These are phyloP conservation scores for Salix koriyanagi DNA, from an alignment of 345 rosid genomes.

Conservation along the genomic window DNA sequence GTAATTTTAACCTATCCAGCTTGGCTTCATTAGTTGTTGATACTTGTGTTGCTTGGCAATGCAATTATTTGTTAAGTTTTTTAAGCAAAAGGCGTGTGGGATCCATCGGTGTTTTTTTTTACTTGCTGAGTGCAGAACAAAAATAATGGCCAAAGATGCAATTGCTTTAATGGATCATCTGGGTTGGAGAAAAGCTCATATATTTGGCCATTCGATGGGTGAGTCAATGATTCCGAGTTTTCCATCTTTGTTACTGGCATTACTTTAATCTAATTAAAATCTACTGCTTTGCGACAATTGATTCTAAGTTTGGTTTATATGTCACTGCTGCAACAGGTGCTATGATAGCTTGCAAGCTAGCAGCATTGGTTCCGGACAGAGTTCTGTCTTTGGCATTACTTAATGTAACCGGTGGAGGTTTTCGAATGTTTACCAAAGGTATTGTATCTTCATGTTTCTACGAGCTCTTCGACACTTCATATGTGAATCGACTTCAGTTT, in stretches of 20 bases:
- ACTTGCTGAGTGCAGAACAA: conserved; percentile 53
- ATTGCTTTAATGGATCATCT: conserved; percentile 78
- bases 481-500: not conserved
- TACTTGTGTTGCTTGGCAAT: not conserved
- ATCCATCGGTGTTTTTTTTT: not conserved
- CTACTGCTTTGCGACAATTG: not conserved
- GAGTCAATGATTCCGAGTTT: conserved; percentile 10
- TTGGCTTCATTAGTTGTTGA: not conserved
- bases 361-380: conserved; percentile 79
- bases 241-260: not conserved
- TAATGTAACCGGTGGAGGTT: conserved; percentile 98
- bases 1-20: not conserved
- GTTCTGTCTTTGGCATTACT: conserved; percentile 80
- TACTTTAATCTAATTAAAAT: not conserved
- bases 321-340: conserved; percentile 52
- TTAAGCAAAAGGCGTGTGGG: not conserved
- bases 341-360: conserved; percentile 93
- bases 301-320: not conserved
- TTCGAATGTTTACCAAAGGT: conserved; percentile 92
- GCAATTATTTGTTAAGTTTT: not conserved
- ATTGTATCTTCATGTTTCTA: conserved; percentile 9
- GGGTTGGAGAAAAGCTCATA: conserved; percentile 81
- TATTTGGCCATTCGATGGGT: conserved; percentile 98
- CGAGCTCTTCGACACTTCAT: not conserved
- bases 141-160: conserved; percentile 84